A percentile compares a stretch with the other conserved stretches of the same genome.
These are phyloP conservation scores for Synchytrium microbalum DNA, from an alignment of 371 early-diverging fungal species.

Conservation along the genomic window DNA sequence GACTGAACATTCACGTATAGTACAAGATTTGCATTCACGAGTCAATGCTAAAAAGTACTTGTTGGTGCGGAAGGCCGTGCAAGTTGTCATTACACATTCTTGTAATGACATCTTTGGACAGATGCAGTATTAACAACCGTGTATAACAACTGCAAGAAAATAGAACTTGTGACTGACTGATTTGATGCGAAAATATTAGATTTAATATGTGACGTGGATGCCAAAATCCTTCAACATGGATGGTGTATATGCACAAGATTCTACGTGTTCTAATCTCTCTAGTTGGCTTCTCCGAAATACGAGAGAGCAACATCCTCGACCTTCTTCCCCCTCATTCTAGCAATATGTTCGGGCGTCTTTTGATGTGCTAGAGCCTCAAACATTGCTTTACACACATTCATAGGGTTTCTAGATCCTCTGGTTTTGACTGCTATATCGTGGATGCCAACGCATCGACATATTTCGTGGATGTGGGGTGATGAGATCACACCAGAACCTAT, in stretches of 20 bases:
- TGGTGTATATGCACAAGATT: too few species aligned
- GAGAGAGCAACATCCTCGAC: constrained; percentile 69
- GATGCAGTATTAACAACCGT: too few species aligned
- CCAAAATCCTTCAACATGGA: too few species aligned
- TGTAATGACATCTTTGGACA: too few species aligned
- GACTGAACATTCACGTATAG: neutral
- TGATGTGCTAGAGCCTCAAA: constrained; percentile 88
- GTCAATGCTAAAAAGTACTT: too few species aligned
- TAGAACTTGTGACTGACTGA: too few species aligned
- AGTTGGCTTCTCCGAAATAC: constrained; percentile 38
- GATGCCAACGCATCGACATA: constrained; percentile 90
- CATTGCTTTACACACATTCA: constrained; percentile 96
- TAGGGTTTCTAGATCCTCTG: constrained; percentile 84
- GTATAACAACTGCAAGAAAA: too few species aligned
- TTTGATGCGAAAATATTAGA: too few species aligned
- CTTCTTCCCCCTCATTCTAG: constrained; percentile 80
- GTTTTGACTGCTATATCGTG: constrained; percentile 88
- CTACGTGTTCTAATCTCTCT: too few species aligned
- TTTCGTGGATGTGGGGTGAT: constrained; percentile 89
- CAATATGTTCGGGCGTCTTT: constrained; percentile 78
- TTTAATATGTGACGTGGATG: too few species aligned
- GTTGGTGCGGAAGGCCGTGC: too few species aligned
- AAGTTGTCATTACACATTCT: too few species aligned
- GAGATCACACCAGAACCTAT: constrained; percentile 88
- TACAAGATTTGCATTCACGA: neutral